Conservation (phyloP, 2,329 filamentous ascomycete species). For the Trichoderma sp. region DNA sequence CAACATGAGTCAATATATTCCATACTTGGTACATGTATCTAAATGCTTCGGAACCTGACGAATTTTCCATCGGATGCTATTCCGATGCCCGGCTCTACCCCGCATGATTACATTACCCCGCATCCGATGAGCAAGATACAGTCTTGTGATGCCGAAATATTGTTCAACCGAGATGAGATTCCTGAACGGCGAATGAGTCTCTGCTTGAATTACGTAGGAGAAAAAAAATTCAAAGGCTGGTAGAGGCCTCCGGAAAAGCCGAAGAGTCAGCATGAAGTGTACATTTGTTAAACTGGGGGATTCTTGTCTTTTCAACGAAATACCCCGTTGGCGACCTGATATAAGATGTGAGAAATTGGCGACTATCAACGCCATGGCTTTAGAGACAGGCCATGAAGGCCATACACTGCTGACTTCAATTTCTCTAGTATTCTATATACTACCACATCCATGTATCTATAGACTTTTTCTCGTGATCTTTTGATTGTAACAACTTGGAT, state of each 20-base stretch:
- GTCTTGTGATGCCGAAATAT: not conserved
- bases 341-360: not conserved
- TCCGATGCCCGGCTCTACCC: not conserved
- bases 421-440: not conserved
- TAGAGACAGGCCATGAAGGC: not conserved
- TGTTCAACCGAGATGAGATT: not conserved
- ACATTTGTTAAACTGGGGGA: not conserved
- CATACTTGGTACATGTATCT: not conserved
- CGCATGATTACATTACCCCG: not conserved
- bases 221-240: not conserved
- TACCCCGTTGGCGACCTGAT: not conserved
- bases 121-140: not conserved
- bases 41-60: not conserved
- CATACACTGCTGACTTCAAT: not conserved
- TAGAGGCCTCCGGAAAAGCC: not conserved
- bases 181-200: not conserved
- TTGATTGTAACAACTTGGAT: not conserved
- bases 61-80: not conserved
- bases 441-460: not conserved
- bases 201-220: not conserved
- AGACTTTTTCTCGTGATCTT: not conserved
- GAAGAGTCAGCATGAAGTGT: not conserved
- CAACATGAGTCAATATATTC: not conserved
- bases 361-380: not conserved
- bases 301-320: not conserved